Conservation (phyloP, 331 rosid genomes). For the Telfairia occidentalis region DNA sequence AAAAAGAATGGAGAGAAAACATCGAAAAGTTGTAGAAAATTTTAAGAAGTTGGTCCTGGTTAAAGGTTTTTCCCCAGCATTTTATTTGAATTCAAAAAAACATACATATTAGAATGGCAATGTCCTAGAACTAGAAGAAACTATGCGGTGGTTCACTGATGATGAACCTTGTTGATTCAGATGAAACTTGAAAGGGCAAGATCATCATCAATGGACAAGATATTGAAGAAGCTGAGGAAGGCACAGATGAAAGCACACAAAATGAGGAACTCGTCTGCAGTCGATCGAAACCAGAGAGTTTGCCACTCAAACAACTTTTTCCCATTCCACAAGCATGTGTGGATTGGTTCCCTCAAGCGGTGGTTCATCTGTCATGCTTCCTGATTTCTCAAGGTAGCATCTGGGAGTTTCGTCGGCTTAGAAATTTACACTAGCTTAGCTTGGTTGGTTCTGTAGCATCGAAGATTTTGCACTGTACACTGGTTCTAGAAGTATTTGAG, state of each 20-base stretch:
- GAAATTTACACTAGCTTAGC: neutral
- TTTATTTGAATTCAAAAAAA: neutral
- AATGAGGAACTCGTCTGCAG: slow-evolving; percentile 40
- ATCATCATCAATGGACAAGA: slow-evolving; percentile 68
- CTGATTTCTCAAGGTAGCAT: slow-evolving; percentile 14
- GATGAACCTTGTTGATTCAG: slow-evolving; percentile 27
- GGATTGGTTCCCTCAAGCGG: slow-evolving; percentile 18
- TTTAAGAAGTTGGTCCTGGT: neutral
- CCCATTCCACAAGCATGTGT: slow-evolving; percentile 21
- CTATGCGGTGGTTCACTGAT: neutral
- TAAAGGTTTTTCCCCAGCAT: neutral
- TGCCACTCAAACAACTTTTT: slow-evolving; percentile 20
- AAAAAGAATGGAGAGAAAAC: neutral
- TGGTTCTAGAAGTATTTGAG: neutral
- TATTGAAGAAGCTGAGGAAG: slow-evolving; percentile 51
- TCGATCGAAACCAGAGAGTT: slow-evolving; percentile 17
- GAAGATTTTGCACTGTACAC: neutral
- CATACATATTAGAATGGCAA: neutral
- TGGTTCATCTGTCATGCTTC: slow-evolving; percentile 21
- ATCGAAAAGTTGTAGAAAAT: neutral
- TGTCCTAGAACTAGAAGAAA: neutral
- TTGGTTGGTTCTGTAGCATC: neutral
- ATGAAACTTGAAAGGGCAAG: slow-evolving; percentile 74
- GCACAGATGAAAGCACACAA: slow-evolving; percentile 61
- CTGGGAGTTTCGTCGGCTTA: neutral